These are phyloP conservation scores for Zymoseptoria pseudotritici DNA, from an alignment of 2,329 filamentous ascomycete genomes.

Conservation along the genomic window DNA sequence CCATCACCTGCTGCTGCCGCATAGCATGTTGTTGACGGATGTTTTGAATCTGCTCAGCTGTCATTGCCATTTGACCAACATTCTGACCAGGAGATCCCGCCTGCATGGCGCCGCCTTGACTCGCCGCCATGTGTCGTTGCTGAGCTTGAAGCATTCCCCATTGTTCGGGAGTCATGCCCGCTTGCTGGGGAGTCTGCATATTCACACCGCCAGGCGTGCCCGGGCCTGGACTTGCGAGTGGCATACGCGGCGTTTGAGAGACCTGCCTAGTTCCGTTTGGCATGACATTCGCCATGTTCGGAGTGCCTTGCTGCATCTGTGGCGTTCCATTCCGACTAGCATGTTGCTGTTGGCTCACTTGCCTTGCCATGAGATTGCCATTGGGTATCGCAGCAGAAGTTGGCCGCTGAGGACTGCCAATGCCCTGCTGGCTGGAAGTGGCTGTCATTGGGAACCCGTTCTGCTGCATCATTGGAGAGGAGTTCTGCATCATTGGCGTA, in stretches of 20 bases:
- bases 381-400: slow-evolving; percentile 53
- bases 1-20: slow-evolving; percentile 21
- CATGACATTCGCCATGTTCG: slow-evolving; percentile 28
- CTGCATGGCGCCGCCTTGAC: slow-evolving; percentile 12
- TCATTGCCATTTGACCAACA: slow-evolving; percentile 14
- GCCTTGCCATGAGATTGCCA: slow-evolving; percentile 30
- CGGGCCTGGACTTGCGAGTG: slow-evolving; percentile 28
- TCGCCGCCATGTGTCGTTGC: slow-evolving; percentile 27
- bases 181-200: slow-evolving; percentile 23
- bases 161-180: slow-evolving; percentile 25
- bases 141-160: slow-evolving; percentile 27
- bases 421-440: slow-evolving; percentile 58
- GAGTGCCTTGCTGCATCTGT: slow-evolving; percentile 33
- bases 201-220: slow-evolving; percentile 16
- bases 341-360: slow-evolving; percentile 32
- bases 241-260: slow-evolving; percentile 31
- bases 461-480: slow-evolving; percentile 37
- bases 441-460: slow-evolving; percentile 46
- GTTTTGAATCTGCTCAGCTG: slow-evolving; percentile 28
- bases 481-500: slow-evolving; percentile 39
- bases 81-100: slow-evolving; percentile 13
- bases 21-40: slow-evolving; percentile 30
- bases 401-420: slow-evolving; percentile 55
- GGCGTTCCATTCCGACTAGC: slow-evolving; percentile 31
- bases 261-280: slow-evolving; percentile 27